A percentile compares a stretch with the other conserved stretches of the same genome.
Evolutionary conservation across 2,329 filamentous ascomycete genomes (phyloP).

Genomic region (Penicillium sp.): DNA sequence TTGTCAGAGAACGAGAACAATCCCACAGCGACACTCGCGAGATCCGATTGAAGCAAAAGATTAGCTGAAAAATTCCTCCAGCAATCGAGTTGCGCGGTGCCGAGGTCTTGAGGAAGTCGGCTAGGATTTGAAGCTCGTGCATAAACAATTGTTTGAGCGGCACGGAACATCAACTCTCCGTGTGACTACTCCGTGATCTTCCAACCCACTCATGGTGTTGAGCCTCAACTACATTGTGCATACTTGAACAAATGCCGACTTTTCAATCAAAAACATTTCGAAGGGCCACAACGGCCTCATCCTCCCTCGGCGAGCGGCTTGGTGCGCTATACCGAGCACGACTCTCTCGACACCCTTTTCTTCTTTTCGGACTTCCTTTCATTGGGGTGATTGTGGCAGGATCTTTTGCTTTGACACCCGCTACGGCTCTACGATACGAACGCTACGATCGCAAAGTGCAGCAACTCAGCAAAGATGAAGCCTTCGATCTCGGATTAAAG

Average conservation of each 20-base stretch:
- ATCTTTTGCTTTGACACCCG: conserved; percentile 89
- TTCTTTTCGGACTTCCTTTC: conserved; percentile 91
- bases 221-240: background rate
- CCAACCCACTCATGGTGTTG: too few species aligned
- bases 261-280: conserved; percentile 70
- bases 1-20: too few species aligned
- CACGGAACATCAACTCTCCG: conserved; percentile 19
- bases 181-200: background rate
- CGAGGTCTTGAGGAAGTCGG: too few species aligned
- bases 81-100: too few species aligned
- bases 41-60: too few species aligned
- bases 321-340: conserved; percentile 69
- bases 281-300: conserved; percentile 44
- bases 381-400: conserved; percentile 82
- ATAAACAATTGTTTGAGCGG: conserved; percentile 20
- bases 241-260: conserved; percentile 48
- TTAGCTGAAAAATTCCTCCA: too few species aligned
- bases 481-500: conserved; percentile 68
- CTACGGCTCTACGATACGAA: conserved; percentile 89
- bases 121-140: background rate
- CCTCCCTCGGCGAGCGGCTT: conserved; percentile 59
- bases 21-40: too few species aligned
- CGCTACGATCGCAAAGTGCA: conserved; percentile 83
- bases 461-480: conserved; percentile 78
- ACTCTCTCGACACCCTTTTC: conserved; percentile 75